Evolutionary conservation across 106 monocot species (phyloP).

Genomic region (Platanthera guangdongensis): DNA sequence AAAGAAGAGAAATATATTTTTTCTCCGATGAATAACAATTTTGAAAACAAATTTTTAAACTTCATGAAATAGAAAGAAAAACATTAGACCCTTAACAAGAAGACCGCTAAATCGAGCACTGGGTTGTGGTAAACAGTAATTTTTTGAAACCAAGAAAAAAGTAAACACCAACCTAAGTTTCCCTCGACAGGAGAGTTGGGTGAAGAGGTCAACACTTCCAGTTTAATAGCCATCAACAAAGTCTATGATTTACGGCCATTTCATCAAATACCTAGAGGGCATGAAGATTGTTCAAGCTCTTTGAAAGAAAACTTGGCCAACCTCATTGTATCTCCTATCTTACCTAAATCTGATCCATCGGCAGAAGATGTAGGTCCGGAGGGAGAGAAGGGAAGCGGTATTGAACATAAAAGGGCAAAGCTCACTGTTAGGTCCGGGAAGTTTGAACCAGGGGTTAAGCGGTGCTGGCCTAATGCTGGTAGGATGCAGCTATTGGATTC

Average conservation of each 20-base stretch:
- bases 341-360: constrained; percentile 82
- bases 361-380: constrained; percentile 55
- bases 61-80: no score
- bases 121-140: no score
- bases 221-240: constrained; percentile 76
- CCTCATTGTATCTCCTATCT: constrained; percentile 73
- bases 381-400: not conserved
- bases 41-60: no score
- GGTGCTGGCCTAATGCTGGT: no score
- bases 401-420: not conserved
- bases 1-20: no score
- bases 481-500: no score
- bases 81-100: no score
- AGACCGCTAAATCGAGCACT: no score
- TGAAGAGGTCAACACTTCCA: constrained; percentile 83
- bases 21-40: no score
- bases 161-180: constrained; percentile 34
- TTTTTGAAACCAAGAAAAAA: not conserved
- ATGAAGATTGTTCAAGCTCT: not conserved
- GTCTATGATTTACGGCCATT: constrained; percentile 34
- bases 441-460: constrained; percentile 25
- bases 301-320: not conserved
- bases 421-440: not conserved
- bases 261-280: constrained; percentile 8
- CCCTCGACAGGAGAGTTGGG: constrained; percentile 62